phyloP scores from a whole-genome alignment of 306 rosid species.

The Quercus rubra region DNA sequence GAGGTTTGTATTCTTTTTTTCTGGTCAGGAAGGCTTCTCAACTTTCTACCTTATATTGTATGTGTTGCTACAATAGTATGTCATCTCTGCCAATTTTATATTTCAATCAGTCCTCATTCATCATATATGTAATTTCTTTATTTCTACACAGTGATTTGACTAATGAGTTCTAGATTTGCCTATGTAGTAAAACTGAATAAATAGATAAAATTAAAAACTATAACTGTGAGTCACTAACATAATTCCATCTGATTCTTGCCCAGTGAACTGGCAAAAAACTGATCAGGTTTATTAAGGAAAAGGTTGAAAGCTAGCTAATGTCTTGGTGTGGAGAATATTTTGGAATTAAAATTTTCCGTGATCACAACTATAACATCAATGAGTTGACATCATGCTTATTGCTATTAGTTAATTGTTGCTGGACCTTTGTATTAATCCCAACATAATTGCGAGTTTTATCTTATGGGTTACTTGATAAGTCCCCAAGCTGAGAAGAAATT shows the following conservation, averaged over 20 bases:
- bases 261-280: no score
- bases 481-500: not conserved
- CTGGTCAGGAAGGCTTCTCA: not conserved
- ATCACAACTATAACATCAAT: not conserved
- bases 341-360: not conserved
- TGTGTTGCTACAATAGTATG: no score
- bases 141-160: no score
- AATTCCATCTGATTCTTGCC: no score
- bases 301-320: not conserved
- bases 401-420: not conserved
- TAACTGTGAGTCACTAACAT: no score
- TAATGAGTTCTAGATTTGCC: no score
- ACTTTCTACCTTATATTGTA: not conserved
- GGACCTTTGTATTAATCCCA: not conserved
- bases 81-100: no score
- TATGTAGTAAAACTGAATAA: no score
- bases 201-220: no score
- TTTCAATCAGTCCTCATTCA: no score
- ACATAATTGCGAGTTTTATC: not conserved
- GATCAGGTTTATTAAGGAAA: no score
- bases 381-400: conserved; percentile 4
- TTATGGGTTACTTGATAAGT: not conserved
- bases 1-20: conserved; percentile 33
- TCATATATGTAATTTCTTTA: no score
- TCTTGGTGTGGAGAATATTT: not conserved